These are phyloP conservation scores for Starmerella apis DNA, from an alignment of 805 yeast species.

Conservation along the genomic window DNA sequence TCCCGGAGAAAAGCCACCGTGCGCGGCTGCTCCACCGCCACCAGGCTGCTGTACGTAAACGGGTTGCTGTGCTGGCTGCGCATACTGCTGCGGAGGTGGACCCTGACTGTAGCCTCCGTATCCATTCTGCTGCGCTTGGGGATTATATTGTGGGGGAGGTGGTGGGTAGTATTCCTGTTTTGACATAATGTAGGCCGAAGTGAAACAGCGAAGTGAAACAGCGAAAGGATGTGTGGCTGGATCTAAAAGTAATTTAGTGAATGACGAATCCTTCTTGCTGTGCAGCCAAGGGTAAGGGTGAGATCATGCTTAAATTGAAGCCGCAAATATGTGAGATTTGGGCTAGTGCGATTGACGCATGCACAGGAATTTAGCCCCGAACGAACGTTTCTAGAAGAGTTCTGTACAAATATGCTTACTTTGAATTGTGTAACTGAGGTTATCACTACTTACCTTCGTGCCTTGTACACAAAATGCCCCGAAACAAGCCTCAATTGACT, in stretches of 20 bases:
- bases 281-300: background rate
- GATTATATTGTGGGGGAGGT: conserved; percentile 8
- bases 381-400: too few relatives aligned
- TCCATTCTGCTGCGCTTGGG: conserved; percentile 5
- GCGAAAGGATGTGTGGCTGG: background rate
- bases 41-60: conserved; percentile 9
- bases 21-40: background rate
- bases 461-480: too few relatives aligned
- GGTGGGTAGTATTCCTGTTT: conserved; percentile 12
- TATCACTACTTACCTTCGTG: too few relatives aligned
- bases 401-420: too few relatives aligned
- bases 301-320: background rate
- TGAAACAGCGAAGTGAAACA: too few relatives aligned
- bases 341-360: too few relatives aligned
- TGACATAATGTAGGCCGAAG: too few relatives aligned
- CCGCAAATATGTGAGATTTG: too few relatives aligned
- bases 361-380: too few relatives aligned
- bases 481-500: background rate
- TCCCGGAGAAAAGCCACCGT: conserved; percentile 6
- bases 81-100: conserved; percentile 13
- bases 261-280: background rate
- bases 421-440: too few relatives aligned
- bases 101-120: conserved; percentile 9
- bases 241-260: background rate
- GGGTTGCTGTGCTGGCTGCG: conserved; percentile 11